These are phyloP conservation scores for Neurospora sp. DNA, from an alignment of 495 filamentous ascomycete genomes.

Conservation along the genomic window DNA sequence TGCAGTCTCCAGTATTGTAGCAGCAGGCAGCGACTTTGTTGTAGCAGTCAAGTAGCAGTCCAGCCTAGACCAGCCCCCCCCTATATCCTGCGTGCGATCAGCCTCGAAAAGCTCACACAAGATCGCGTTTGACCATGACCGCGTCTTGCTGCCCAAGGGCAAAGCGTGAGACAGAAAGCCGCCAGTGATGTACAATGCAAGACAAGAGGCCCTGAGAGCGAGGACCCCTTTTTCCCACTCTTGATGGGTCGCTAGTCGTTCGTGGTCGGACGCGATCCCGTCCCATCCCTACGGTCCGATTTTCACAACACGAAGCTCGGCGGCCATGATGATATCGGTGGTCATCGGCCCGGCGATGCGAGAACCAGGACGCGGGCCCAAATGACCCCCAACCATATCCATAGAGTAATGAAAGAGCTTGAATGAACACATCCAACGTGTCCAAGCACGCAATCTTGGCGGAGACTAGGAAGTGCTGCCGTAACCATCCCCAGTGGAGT, in stretches of 20 bases:
- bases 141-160: not conserved
- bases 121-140: not conserved
- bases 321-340: not conserved
- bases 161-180: not conserved
- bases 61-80: not conserved
- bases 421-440: not conserved
- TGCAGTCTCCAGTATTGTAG: not conserved
- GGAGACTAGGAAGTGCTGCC: not conserved
- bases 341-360: not conserved
- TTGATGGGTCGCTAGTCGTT: not conserved
- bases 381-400: not conserved
- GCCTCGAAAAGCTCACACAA: not conserved
- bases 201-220: not conserved
- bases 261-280: not conserved
- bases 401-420: not conserved
- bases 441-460: not conserved
- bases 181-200: not conserved
- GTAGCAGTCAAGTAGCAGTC: not conserved
- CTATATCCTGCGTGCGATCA: not conserved
- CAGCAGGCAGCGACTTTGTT: not conserved
- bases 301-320: not conserved
- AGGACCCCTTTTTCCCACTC: not conserved
- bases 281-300: not conserved
- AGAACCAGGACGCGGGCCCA: not conserved
- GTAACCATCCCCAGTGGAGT: not conserved